Base-by-base conservation (phyloP, 176 grass and related monocot genomes). In the Elymus sibiricus region DNA sequence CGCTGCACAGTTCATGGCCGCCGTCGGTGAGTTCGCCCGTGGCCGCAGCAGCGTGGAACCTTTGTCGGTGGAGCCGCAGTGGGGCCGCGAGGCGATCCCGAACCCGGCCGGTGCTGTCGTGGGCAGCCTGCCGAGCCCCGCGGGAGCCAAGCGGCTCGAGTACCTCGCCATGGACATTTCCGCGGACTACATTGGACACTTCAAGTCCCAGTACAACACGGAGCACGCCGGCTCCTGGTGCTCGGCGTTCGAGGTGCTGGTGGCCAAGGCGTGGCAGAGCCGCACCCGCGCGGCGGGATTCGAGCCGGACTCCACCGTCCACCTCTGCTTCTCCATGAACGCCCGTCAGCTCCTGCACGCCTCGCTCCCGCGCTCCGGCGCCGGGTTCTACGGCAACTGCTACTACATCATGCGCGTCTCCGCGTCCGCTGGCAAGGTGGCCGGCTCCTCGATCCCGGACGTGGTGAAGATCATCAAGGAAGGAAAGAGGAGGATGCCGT, bases 361-460 rank as follows among this genome's bases (percentile, higher is more conserved):
- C 6, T 51, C 77, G 2, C 77, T 91, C 39, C 91, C 88, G 5
- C 55, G 78, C 22, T 76, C 35, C n/a, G 82, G 86, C 62, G 93
- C 76, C 0, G 90, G 93, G 4, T 95, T 93, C 82, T 95, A 95
- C 83, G 93, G 93, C 35, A 95, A 95, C 61, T 95, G 91, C 90
- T 95, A 95, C 83, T 95, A 95, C 75, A 95, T 95, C 86, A 95
- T 93, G 93, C 84, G 87, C 80, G 91, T 93, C 6, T 78, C 94
- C 1, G 91, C 94, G 3, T 53, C 70, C 19, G 90, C 91, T 11
- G 86, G 86, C 5, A 87, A 73, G 77, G 84, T 96, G 11, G 72
- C 56, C 1, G 37, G 80, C 7, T 86, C 91, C 1, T 78, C 91
- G 0, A 81, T 93, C 32, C 56, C 90, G 9, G 91, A 93, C 6